Evolutionary conservation across 2,329 filamentous ascomycete genomes (phyloP).

Genomic region (Huntiella omanensis): DNA sequence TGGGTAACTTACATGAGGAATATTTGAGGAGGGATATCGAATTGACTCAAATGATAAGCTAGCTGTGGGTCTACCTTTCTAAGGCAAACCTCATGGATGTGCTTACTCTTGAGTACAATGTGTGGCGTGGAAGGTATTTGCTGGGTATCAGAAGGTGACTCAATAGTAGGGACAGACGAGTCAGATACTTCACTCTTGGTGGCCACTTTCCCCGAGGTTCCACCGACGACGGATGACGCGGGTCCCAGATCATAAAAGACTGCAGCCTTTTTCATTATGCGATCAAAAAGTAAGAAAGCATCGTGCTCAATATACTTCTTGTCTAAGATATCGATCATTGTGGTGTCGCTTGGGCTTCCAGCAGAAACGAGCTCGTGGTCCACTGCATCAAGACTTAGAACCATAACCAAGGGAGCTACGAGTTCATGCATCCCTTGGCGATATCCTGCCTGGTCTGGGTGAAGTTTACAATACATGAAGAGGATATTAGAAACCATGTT

Average conservation of each 20-base stretch:
- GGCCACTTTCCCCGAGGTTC: not conserved
- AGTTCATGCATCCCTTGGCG: conserved; percentile 99
- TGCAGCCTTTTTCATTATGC: conserved; percentile 74
- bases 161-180: not conserved
- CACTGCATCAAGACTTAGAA: conserved; percentile 58
- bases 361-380: conserved; percentile 14
- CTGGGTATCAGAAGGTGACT: not conserved
- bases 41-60: conserved; percentile 56
- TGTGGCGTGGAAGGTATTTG: conserved; percentile 27
- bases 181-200: not conserved
- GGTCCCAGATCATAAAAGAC: conserved; percentile 57
- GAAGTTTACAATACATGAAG: conserved; percentile 87
- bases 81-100: conserved; percentile 70
- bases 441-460: conserved; percentile 71
- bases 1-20: conserved; percentile 54
- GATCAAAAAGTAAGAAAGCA: conserved; percentile 66
- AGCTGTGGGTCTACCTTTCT: conserved; percentile 68
- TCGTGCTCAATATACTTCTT: conserved; percentile 69
- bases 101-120: conserved; percentile 70
- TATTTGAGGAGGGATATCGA: conserved; percentile 89
- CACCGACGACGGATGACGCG: conserved; percentile 16
- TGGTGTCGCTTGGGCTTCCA: conserved; percentile 14
- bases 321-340: conserved; percentile 50
- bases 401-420: conserved; percentile 72
- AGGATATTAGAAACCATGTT: conserved; percentile 69